Evolutionary conservation across 352 stramenopile genomes (phyloP).

Genomic region (Ophiocytium majus): DNA sequence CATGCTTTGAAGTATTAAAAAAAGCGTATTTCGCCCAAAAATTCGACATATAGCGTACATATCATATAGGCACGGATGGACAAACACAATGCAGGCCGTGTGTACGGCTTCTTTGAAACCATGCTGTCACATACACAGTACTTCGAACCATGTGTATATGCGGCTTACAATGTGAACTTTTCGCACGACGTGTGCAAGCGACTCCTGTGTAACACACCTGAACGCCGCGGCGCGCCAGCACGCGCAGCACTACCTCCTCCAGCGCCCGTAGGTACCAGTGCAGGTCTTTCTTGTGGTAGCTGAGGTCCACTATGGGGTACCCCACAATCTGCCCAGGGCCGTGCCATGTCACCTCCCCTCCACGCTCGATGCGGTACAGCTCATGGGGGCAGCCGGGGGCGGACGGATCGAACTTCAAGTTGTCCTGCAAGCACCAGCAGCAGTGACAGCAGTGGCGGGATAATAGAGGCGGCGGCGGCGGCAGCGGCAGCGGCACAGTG

Average conservation of each 20-base stretch:
- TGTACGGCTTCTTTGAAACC: too few relatives aligned
- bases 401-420: constrained; percentile 42
- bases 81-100: too few relatives aligned
- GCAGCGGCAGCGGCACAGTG: not conserved
- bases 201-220: too few relatives aligned
- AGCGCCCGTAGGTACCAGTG: constrained; percentile 75
- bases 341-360: constrained; percentile 97
- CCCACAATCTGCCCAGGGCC: constrained; percentile 93
- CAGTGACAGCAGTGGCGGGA: not conserved
- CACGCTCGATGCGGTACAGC: constrained; percentile 94
- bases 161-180: too few relatives aligned
- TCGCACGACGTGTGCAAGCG: too few relatives aligned
- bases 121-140: too few relatives aligned
- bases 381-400: constrained; percentile 28
- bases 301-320: constrained; percentile 95
- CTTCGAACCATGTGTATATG: too few relatives aligned
- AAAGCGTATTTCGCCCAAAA: too few relatives aligned
- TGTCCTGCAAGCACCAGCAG: constrained; percentile 23
- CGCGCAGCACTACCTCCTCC: constrained; percentile 75
- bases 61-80: too few relatives aligned
- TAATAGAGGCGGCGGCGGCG: not conserved
- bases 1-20: too few relatives aligned
- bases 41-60: too few relatives aligned
- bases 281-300: constrained; percentile 67
- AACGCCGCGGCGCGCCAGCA: constrained; percentile 21